These are phyloP conservation scores for Yamadazyma sp. DNA, from an alignment of 1,139 yeast species.

Conservation along the genomic window DNA sequence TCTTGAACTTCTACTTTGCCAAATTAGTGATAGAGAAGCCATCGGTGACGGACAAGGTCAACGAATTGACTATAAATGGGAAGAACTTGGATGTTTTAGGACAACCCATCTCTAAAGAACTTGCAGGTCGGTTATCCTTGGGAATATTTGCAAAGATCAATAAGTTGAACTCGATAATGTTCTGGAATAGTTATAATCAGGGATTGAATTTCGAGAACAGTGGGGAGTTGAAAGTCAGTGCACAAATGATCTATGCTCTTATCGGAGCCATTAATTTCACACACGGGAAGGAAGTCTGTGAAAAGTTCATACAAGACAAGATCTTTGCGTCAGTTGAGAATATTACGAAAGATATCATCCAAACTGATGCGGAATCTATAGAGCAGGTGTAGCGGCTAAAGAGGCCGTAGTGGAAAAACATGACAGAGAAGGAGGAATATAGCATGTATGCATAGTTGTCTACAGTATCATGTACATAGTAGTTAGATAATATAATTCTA, in stretches of 20 bases:
- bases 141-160: constrained; percentile 53
- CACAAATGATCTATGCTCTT: constrained; percentile 71
- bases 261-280: constrained; percentile 76
- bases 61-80: constrained; percentile 48
- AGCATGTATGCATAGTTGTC: constrained; percentile 1
- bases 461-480: constrained; percentile 2
- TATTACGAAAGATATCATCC: constrained; percentile 15
- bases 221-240: constrained; percentile 60
- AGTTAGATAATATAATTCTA: constrained; percentile 1
- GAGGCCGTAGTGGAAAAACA: too few relatives aligned
- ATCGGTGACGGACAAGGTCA: constrained; percentile 15
- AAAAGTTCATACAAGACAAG: constrained; percentile 54
- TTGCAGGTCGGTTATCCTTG: constrained; percentile 50
- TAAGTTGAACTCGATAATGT: constrained; percentile 56
- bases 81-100: constrained; percentile 68
- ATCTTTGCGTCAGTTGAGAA: constrained; percentile 14
- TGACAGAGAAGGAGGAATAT: not conserved
- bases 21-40: constrained; percentile 45
- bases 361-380: constrained; percentile 4
- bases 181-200: constrained; percentile 69
- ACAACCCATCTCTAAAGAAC: constrained; percentile 48
- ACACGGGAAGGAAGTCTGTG: constrained; percentile 64
- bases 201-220: constrained; percentile 50
- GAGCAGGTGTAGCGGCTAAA: not conserved
- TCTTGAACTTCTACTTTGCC: constrained; percentile 60